Evolutionary conservation across 345 rosid species (phyloP).

Genomic region (Syzygium oleosum): DNA sequence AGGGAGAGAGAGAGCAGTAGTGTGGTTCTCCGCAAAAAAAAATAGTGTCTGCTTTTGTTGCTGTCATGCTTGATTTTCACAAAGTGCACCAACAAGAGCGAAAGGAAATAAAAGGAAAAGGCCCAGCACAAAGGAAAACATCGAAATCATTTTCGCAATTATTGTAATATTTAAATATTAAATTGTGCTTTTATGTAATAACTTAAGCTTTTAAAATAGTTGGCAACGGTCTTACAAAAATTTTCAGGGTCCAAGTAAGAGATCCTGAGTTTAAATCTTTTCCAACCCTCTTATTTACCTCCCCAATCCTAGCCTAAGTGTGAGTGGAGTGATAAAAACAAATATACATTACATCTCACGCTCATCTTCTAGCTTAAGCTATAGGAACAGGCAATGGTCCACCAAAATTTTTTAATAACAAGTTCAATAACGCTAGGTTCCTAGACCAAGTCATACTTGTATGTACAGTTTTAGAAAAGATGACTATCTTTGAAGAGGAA

Average conservation of each 20-base stretch:
- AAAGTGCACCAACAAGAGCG: background rate
- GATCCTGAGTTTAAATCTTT: background rate
- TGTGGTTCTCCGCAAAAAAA: background rate
- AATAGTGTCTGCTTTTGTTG: background rate
- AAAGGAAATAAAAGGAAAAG: background rate
- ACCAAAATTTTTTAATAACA: background rate
- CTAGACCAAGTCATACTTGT: background rate
- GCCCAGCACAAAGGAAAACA: background rate
- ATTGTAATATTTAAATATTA: background rate
- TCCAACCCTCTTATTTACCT: background rate
- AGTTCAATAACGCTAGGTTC: background rate
- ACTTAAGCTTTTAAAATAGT: background rate
- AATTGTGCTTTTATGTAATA: background rate
- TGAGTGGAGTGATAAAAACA: background rate
- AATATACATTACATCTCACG: background rate
- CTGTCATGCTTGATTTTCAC: background rate
- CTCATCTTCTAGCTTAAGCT: background rate
- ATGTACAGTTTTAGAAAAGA: background rate
- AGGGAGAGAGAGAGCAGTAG: background rate
- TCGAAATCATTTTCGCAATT: background rate
- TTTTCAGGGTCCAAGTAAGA: background rate
- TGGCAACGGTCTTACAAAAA: background rate
- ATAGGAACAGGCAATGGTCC: background rate
- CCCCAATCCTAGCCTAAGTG: background rate
- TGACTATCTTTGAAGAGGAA: background rate